Conservation (phyloP, 1,139 yeast genomes). For the Nakaseomyces uthaithaninus region DNA sequence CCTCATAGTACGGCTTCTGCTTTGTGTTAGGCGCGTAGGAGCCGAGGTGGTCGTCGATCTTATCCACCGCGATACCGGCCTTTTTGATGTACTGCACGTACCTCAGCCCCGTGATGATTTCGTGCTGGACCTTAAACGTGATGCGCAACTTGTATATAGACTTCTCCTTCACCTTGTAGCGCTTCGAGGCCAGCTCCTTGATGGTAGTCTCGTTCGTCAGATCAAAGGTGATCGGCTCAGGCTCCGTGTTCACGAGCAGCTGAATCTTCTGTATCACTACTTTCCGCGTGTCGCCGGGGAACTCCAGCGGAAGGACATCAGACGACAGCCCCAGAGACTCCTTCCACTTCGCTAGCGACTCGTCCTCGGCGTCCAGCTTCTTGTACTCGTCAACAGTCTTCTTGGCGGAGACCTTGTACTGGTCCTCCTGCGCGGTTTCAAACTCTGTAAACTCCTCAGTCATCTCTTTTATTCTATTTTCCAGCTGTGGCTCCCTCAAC, state of each 20-base stretch:
- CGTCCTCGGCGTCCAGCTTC: constrained; percentile 82
- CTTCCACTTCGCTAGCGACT: constrained; percentile 87
- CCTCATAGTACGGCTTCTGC: constrained; percentile 75
- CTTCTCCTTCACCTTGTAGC: constrained; percentile 64
- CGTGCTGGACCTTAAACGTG: constrained; percentile 81
- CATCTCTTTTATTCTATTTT: not conserved
- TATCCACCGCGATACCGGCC: constrained; percentile 81
- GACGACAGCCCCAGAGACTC: constrained; percentile 71
- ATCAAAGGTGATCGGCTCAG: constrained; percentile 52
- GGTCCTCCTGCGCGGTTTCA: constrained; percentile 58
- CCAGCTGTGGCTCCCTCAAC: too few species aligned
- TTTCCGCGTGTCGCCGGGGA: constrained; percentile 61
- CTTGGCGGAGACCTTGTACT: constrained; percentile 73
- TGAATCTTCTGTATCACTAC: constrained; percentile 77
- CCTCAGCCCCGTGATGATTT: constrained; percentile 82
- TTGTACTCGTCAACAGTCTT: constrained; percentile 82
- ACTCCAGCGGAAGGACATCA: constrained; percentile 50
- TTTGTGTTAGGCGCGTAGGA: constrained; percentile 85
- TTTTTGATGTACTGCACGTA: constrained; percentile 81
- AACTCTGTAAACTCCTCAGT: constrained; percentile 27
- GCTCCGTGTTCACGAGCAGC: constrained; percentile 54
- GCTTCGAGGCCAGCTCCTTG: constrained; percentile 38
- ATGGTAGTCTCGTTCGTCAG: constrained; percentile 46
- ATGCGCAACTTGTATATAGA: constrained; percentile 65
- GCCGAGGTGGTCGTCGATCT: constrained; percentile 81